These are phyloP conservation scores for Trichosporon sp. DNA, from an alignment of 1,284 basidiomycete genomes.

Conservation along the genomic window DNA sequence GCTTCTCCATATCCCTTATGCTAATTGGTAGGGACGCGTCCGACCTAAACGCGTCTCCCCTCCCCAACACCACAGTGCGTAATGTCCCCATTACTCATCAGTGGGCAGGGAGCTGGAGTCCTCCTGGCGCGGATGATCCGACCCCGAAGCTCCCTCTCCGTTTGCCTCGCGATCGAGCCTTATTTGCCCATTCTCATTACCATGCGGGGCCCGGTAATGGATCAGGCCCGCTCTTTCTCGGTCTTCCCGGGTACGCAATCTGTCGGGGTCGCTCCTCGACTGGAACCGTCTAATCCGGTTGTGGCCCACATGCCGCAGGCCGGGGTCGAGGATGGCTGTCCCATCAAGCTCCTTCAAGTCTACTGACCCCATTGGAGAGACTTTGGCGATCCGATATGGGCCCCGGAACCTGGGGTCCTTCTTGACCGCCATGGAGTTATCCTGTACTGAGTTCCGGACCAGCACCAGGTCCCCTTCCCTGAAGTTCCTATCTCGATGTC, in stretches of 20 bases:
- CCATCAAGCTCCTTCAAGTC: neutral
- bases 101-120: neutral
- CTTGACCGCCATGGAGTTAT: neutral
- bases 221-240: neutral
- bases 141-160: too few relatives aligned
- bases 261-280: neutral
- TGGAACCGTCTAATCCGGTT: neutral
- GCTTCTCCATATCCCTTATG: too few relatives aligned
- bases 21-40: too few relatives aligned
- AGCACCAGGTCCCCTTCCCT: neutral
- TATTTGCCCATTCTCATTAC: neutral
- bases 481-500: neutral
- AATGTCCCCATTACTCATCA: neutral
- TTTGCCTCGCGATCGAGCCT: too few relatives aligned
- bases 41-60: too few relatives aligned
- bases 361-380: neutral
- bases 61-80: too few relatives aligned
- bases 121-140: too few relatives aligned
- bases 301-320: neutral
- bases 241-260: neutral
- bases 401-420: neutral
- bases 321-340: neutral
- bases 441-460: neutral
- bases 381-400: neutral
- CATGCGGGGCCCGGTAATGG: neutral